phyloP scores from a whole-genome alignment of 2,329 filamentous ascomycete species.

The Cytospora paraplurivora region DNA sequence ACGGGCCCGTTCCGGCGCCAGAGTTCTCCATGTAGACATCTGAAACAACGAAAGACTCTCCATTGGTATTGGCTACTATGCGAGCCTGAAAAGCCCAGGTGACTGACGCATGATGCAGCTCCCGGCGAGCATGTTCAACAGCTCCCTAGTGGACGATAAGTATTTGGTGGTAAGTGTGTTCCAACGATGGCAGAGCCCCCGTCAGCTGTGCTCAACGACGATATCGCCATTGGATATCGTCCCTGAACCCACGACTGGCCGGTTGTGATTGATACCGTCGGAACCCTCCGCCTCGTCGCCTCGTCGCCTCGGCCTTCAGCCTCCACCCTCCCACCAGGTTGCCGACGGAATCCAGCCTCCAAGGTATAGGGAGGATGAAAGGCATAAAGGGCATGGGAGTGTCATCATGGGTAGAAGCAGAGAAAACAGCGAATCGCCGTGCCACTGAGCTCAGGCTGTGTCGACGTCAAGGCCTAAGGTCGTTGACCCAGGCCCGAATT shows the following conservation, averaged over 20 bases:
- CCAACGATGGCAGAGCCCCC: not conserved
- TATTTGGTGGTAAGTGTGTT: not conserved
- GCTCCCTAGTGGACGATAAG: not conserved
- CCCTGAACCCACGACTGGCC: not conserved
- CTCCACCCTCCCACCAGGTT: not conserved
- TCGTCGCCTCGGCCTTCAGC: not conserved
- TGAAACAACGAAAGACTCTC: not conserved
- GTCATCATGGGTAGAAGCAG: conserved; percentile 20
- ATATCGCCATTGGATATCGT: not conserved
- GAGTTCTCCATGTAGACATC: not conserved
- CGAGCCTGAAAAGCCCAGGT: too few species aligned
- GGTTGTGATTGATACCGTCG: not conserved
- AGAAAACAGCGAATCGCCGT: conserved; percentile 28
- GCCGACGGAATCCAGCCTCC: too few species aligned
- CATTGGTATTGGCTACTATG: too few species aligned
- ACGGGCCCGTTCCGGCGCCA: not conserved
- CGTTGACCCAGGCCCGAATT: conserved; percentile 27
- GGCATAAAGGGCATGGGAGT: conserved; percentile 10
- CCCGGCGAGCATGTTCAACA: not conserved
- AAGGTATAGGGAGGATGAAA: conserved; percentile 1
- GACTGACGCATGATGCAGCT: not conserved
- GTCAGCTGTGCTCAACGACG: not conserved
- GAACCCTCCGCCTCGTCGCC: not conserved
- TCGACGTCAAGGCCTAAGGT: conserved; percentile 23
- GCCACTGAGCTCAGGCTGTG: conserved; percentile 14